A percentile compares a stretch with the other conserved stretches of the same genome.
Conservation (phyloP, 1,139 yeast genomes). For the Diutina scorzettiae region DNA sequence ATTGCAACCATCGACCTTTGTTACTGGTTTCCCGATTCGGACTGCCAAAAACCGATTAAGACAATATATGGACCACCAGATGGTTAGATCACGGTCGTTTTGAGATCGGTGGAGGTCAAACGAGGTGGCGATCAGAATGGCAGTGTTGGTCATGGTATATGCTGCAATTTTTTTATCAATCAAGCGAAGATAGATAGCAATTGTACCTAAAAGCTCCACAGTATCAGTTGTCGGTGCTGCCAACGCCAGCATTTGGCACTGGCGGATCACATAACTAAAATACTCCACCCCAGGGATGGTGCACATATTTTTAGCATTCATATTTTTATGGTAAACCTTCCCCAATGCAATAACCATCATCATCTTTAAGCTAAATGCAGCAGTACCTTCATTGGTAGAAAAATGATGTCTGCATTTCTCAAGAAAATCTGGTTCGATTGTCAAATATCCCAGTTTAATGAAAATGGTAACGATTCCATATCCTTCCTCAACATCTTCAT, state of each 20-base stretch:
- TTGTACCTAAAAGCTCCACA: not conserved
- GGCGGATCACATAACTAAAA: not conserved
- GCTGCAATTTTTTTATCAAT: slow-evolving; percentile 1
- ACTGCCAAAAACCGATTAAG: not conserved
- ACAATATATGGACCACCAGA: not conserved
- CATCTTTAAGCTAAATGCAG: not conserved
- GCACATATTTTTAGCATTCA: not conserved
- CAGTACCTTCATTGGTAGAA: not conserved
- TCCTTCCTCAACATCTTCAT: no score
- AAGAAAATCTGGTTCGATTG: not conserved
- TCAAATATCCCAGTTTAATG: not conserved
- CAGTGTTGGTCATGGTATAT: not conserved
- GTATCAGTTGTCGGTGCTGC: no score
- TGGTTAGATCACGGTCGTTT: not conserved
- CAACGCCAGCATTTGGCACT: no score
- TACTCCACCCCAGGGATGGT: not conserved
- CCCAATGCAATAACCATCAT: slow-evolving; percentile 1
- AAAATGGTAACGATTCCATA: no score
- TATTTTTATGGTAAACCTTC: not conserved
- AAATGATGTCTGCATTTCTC: not conserved
- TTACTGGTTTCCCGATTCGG: not conserved
- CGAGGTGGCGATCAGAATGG: not conserved
- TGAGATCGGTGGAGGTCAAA: not conserved
- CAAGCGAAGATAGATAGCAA: not conserved
- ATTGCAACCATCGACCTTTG: not conserved